phyloP scores from a whole-genome alignment of 768 basidiomycete species.

The Mycena latifolia region DNA sequence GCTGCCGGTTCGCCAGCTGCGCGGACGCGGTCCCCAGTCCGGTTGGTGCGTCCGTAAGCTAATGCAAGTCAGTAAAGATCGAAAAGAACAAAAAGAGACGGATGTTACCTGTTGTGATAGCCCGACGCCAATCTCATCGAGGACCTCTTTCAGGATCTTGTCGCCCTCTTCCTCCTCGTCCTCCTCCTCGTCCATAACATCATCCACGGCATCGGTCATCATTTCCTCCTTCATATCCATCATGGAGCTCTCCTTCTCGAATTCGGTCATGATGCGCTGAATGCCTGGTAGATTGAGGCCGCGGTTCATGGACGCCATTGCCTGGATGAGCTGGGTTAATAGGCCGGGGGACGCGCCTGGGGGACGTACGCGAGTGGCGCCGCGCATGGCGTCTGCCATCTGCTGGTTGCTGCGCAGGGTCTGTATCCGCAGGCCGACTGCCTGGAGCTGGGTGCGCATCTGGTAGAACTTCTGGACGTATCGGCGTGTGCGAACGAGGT shows the following conservation, averaged over 20 bases:
- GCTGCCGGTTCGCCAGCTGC: constrained; percentile 73
- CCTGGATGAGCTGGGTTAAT: constrained; percentile 59
- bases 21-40: constrained; percentile 70
- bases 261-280: constrained; percentile 97
- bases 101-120: constrained; percentile 83
- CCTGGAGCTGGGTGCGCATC: constrained; percentile 98
- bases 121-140: constrained; percentile 96
- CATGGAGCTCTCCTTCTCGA: constrained; percentile 95
- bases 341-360: constrained; percentile 11
- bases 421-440: constrained; percentile 95
- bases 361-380: constrained; percentile 88
- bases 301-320: constrained; percentile 98
- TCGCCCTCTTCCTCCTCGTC: constrained; percentile 98
- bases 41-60: constrained; percentile 90
- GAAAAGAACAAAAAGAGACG: constrained; percentile 7
- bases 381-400: constrained; percentile 99
- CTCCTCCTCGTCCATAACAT: constrained; percentile 96
- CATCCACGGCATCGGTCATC: constrained; percentile 99
- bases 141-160: constrained; percentile 93
- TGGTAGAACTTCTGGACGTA: constrained; percentile 99
- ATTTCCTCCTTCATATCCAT: constrained; percentile 99
- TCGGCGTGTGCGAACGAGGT: constrained; percentile 94
- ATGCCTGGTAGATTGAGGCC: constrained; percentile 96
- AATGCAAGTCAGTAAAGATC: constrained; percentile 26
- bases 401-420: constrained; percentile 97